Base-by-base conservation (phyloP, 306 rosid genomes). In the Dalbergia cochinchinensis region DNA sequence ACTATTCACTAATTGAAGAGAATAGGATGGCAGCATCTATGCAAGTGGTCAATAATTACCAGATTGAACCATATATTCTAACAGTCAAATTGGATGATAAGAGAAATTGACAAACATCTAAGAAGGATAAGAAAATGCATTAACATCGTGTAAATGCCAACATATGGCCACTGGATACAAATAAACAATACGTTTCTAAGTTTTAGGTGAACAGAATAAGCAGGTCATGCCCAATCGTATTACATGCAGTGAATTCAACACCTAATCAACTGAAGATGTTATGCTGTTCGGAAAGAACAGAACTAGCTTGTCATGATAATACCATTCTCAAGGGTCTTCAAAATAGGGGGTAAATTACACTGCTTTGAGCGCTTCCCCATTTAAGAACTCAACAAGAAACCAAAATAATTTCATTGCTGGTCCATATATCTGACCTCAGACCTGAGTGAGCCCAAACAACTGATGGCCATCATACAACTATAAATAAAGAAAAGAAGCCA, bases 61-160 rank as follows among this genome's bases (percentile, higher is more conserved):
- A 68, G 57, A 78, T 47, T 71, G 19, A 72, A 58, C 19, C 65
- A 26, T 26, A 26, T 26, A 26, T 26, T 26, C 31, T 26, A 26
- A 26, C 31, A 26, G 31, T 26, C 31, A 26, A 26, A 26, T 26
- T 64, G 35, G 58, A 82, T 74, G 42, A 58, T 44, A 11, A 45
- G 37, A 60, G 59, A 58, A 65, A 60, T 48, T 37, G 31, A 10
- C 73, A 53, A 47, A 70, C 53, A 75, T 55, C 68, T 41, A 69
- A 67, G 58, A 71, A 58, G 58, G 59, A 77, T 34, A 69, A 79
- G 39, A 41, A 72, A 71, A 48, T 66, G 51, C 11, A 69, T 50
- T 14, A 19, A 69, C 60, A 71, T 19, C 22, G 22, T 20, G 22
- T 20, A 20, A 20, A 20, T 20, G 22, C 22, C 22, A 20, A 20